Evolutionary conservation across 805 yeast genomes (phyloP).

Genomic region (Candida quercuum): DNA sequence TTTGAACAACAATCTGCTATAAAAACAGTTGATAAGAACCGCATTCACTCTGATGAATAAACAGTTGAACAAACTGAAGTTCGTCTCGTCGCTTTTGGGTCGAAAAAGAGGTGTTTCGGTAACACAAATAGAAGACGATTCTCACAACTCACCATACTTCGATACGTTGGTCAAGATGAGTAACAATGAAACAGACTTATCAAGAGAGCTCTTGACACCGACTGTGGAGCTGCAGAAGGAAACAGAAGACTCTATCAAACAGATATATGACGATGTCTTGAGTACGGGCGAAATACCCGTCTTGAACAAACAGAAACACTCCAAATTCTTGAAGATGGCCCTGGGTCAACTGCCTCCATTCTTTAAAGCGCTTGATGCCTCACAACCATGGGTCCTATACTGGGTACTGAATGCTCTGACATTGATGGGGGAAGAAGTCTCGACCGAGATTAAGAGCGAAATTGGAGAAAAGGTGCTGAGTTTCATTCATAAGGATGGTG

Average conservation of each 20-base stretch:
- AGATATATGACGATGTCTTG: slow-evolving; percentile 25
- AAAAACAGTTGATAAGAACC: neutral
- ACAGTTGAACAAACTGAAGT: slow-evolving; percentile 1
- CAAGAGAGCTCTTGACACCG: slow-evolving; percentile 28
- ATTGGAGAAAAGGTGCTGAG: slow-evolving; percentile 27
- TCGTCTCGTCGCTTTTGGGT: slow-evolving; percentile 8
- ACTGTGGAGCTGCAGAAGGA: slow-evolving; percentile 32
- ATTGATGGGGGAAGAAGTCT: slow-evolving; percentile 31
- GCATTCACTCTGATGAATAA: too few species aligned
- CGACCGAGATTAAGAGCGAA: slow-evolving; percentile 21
- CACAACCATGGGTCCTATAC: slow-evolving; percentile 87
- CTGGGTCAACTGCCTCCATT: slow-evolving; percentile 17
- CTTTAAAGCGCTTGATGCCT: slow-evolving; percentile 61
- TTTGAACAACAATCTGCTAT: too few species aligned
- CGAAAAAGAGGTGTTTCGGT: slow-evolving; percentile 4
- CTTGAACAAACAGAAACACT: slow-evolving; percentile 12
- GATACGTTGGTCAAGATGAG: slow-evolving; percentile 15
- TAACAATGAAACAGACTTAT: slow-evolving; percentile 11
- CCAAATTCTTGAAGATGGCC: slow-evolving; percentile 13
- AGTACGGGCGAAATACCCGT: slow-evolving; percentile 16
- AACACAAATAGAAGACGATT: neutral
- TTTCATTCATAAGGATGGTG: slow-evolving; percentile 41
- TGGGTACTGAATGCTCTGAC: slow-evolving; percentile 66
- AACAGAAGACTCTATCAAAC: slow-evolving; percentile 24
- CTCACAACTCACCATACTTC: too few species aligned